Percentiles rank a stretch among this genome's conserved stretches.
Evolutionary conservation across 208 protist species (phyloP).

Genomic region (Crithidia thermophila): DNA sequence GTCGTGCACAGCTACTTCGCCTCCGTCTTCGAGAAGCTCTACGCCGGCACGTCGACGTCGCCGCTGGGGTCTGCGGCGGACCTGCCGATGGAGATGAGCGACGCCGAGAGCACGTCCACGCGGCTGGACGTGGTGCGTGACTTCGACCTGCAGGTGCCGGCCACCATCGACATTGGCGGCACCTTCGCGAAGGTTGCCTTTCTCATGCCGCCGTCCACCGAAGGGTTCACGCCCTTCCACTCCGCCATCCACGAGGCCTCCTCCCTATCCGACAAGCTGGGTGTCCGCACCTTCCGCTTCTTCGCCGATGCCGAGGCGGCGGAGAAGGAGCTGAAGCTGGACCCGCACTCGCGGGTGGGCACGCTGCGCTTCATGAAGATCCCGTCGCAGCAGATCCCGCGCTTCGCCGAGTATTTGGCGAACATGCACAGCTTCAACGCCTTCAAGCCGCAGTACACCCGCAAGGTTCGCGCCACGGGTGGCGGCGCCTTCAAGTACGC

Average conservation of each 20-base stretch:
- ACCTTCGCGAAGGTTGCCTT: constrained; percentile 92
- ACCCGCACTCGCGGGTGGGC: constrained; percentile 53
- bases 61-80: constrained; percentile 14
- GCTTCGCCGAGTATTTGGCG: constrained; percentile 68
- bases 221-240: constrained; percentile 19
- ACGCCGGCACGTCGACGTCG: constrained; percentile 36
- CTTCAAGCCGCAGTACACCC: constrained; percentile 54
- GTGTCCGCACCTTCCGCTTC: constrained; percentile 61
- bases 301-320: constrained; percentile 48
- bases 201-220: constrained; percentile 58
- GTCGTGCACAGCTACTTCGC: constrained; percentile 75
- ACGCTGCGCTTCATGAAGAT: constrained; percentile 85
- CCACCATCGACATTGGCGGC: constrained; percentile 90
- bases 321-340: constrained; percentile 37
- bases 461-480: constrained; percentile 78
- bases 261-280: constrained; percentile 72
- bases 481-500: constrained; percentile 93
- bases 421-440: constrained; percentile 30
- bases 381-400: constrained; percentile 78
- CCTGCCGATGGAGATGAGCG: constrained; percentile 32
- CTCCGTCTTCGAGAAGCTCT: constrained; percentile 63
- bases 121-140: neutral
- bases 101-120: constrained; percentile 34
- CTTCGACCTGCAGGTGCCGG: constrained; percentile 54
- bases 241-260: constrained; percentile 70